Percentiles rank a stretch among this genome's conserved stretches.
Evolutionary conservation across 495 filamentous ascomycete species (phyloP).

Genomic region (Penicillium flavigenum): DNA sequence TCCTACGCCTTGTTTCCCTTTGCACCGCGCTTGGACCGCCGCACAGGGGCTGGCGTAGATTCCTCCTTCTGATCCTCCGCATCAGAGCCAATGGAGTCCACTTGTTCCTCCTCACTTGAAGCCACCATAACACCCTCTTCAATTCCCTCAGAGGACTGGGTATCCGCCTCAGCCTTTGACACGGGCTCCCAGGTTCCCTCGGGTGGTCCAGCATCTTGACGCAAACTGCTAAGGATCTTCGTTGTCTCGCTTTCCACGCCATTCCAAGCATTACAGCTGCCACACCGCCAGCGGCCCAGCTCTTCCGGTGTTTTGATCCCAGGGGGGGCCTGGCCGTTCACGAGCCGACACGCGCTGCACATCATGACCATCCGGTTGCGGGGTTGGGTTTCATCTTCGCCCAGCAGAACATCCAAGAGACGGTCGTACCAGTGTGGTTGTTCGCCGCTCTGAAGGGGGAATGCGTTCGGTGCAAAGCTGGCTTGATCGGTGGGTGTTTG

Average conservation of each 20-base stretch:
- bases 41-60: slow-evolving; percentile 18
- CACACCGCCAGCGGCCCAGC: slow-evolving; percentile 86
- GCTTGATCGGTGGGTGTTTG: slow-evolving; percentile 34
- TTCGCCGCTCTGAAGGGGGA: slow-evolving; percentile 48
- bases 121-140: slow-evolving; percentile 34
- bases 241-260: slow-evolving; percentile 73
- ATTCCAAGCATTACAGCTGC: slow-evolving; percentile 79
- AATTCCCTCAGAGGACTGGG: slow-evolving; percentile 18
- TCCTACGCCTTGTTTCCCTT: slow-evolving; percentile 24
- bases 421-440: slow-evolving; percentile 87
- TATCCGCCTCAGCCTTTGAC: slow-evolving; percentile 20
- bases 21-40: slow-evolving; percentile 26
- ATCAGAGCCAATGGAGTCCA: slow-evolving; percentile 18
- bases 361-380: slow-evolving; percentile 91
- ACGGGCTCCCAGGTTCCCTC: slow-evolving; percentile 28
- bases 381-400: slow-evolving; percentile 90
- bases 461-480: slow-evolving; percentile 63
- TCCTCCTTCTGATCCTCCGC: slow-evolving; percentile 16
- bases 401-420: slow-evolving; percentile 84
- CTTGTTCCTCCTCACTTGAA: slow-evolving; percentile 29
- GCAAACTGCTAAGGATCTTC: slow-evolving; percentile 51
- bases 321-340: slow-evolving; percentile 95
- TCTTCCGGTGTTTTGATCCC: slow-evolving; percentile 76
- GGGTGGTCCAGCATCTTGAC: slow-evolving; percentile 21
- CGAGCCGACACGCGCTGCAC: slow-evolving; percentile 76